Conservation (phyloP, 768 basidiomycete species). For the Leccinum sublutescens region DNA sequence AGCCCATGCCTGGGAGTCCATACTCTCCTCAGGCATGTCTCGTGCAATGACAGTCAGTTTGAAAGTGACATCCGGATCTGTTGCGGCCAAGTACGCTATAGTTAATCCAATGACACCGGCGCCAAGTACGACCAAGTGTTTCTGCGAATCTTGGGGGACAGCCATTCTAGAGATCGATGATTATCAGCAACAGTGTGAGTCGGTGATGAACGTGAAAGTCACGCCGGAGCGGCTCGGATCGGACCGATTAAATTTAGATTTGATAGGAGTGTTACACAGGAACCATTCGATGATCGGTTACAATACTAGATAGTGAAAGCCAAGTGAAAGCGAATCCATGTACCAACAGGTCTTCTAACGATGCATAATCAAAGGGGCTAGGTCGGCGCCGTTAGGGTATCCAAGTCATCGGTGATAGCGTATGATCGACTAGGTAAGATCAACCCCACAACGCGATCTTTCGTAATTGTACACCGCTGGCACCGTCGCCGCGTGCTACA, state of each 20-base stretch:
- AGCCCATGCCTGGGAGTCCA: constrained; percentile 44
- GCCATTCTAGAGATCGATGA: constrained; percentile 11
- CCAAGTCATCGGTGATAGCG: not conserved
- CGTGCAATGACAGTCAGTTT: constrained; percentile 33
- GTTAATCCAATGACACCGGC: constrained; percentile 41
- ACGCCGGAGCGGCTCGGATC: not conserved
- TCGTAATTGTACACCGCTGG: constrained; percentile 34
- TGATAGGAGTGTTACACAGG: not conserved
- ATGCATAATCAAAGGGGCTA: not conserved
- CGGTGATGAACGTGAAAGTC: not conserved
- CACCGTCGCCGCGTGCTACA: constrained; percentile 33
- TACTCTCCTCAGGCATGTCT: constrained; percentile 35
- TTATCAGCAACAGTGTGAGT: not conserved
- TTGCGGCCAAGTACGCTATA: constrained; percentile 33
- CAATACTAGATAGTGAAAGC: not conserved
- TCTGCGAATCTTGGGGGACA: constrained; percentile 2
- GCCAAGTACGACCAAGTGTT: constrained; percentile 34
- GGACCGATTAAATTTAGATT: not conserved
- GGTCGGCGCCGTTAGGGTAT: not conserved
- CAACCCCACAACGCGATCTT: constrained; percentile 43
- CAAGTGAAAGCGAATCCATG: not conserved
- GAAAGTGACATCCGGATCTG: constrained; percentile 19
- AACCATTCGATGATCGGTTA: not conserved
- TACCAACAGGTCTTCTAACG: not conserved
- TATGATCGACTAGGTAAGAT: constrained; percentile 5